These are phyloP conservation scores for Erigeron canadensis DNA, from an alignment of 129 eudicot genomes.

Conservation along the genomic window DNA sequence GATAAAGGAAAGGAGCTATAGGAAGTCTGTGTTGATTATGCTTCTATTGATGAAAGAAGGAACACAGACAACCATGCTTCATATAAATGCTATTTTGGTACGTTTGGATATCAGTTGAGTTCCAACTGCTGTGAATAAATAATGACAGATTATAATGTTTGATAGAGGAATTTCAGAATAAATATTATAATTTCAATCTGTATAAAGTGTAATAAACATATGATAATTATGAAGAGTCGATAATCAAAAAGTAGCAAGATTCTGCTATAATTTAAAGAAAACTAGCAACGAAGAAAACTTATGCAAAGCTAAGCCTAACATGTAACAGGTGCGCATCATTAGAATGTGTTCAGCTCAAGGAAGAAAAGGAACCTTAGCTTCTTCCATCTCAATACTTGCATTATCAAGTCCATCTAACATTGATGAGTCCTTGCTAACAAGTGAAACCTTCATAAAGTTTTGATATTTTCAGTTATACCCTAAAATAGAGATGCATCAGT, in stretches of 20 bases:
- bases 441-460: slow-evolving; percentile 67
- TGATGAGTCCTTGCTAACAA: slow-evolving; percentile 98
- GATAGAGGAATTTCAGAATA: neutral
- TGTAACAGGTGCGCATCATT: slow-evolving; percentile 1
- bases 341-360: slow-evolving; percentile 11
- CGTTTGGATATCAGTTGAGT: neutral
- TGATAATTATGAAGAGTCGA: neutral
- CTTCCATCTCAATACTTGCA: slow-evolving; percentile 94
- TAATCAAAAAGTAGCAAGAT: neutral
- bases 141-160: neutral
- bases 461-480: slow-evolving; percentile 25
- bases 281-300: neutral
- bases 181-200: neutral
- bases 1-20: neutral
- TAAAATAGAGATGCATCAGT: slow-evolving; percentile 21
- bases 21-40: neutral
- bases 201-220: neutral
- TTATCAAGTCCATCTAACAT: slow-evolving; percentile 98
- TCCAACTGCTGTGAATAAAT: neutral
- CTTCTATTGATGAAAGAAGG: neutral
- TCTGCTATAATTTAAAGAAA: neutral
- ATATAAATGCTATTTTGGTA: no score
- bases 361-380: slow-evolving; percentile 71
- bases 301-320: neutral
- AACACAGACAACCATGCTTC: neutral